These are phyloP conservation scores for Glomus cerebriforme DNA, from an alignment of 192 early-diverging fungal species.

Conservation along the genomic window DNA sequence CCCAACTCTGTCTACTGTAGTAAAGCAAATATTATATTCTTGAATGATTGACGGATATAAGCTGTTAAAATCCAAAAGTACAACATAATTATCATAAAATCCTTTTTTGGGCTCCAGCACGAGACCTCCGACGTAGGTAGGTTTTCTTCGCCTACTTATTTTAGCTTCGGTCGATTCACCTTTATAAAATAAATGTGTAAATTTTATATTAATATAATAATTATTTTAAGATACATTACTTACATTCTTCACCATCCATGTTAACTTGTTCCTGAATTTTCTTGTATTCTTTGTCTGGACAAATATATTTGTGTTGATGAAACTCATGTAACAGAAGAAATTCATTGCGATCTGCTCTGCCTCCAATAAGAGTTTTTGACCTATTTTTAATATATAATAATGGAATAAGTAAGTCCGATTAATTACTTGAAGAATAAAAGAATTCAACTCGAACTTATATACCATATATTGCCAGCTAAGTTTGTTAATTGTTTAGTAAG, in stretches of 20 bases:
- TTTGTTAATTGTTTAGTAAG: slow-evolving; percentile 91
- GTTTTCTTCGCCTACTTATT: slow-evolving; percentile 70
- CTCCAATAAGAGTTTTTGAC: slow-evolving; percentile 83
- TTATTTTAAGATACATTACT: not conserved
- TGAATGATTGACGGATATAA: slow-evolving; percentile 99
- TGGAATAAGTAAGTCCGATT: too few relatives aligned
- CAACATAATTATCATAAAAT: slow-evolving; percentile 92
- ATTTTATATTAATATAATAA: not conserved
- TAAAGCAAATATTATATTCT: slow-evolving; percentile 99
- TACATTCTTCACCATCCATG: slow-evolving; percentile 36
- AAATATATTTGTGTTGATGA: slow-evolving; percentile 86
- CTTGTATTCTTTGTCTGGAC: slow-evolving; percentile 76
- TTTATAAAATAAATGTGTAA: slow-evolving; percentile 18
- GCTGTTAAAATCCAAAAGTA: slow-evolving; percentile 98
- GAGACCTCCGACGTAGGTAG: slow-evolving; percentile 92
- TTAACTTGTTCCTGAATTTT: slow-evolving; percentile 32
- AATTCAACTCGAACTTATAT: not conserved
- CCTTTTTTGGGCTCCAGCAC: slow-evolving; percentile 98
- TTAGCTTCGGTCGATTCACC: slow-evolving; percentile 41
- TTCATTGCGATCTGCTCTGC: slow-evolving; percentile 94
- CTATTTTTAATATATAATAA: slow-evolving; percentile 27
- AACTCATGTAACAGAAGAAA: slow-evolving; percentile 96
- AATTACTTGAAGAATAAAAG: not conserved
- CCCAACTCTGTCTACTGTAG: slow-evolving; percentile 72
- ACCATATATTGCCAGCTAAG: slow-evolving; percentile 95